Evolutionary conservation across 75 land plant species (phyloP), one percentile per base, ranked within the genome.

Genomic region (Larix kaempferi): DNA sequence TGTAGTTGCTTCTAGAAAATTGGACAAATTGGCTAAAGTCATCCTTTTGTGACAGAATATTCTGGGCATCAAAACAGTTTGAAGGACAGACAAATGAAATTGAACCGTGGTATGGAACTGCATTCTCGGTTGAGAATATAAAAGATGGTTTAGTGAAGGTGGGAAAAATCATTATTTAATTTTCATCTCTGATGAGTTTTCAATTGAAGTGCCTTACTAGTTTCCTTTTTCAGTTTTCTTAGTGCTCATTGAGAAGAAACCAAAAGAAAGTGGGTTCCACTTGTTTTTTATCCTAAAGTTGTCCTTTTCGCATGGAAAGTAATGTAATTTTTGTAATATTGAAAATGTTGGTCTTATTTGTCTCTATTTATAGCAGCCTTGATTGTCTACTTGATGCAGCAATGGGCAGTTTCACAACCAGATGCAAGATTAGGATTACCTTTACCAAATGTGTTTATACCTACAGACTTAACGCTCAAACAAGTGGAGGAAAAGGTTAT

Each of bases 31-130:
- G 13, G 19, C 3, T 19, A 6, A 77, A 44, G 8, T 66, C 26
- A 55, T 29, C 37, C 10, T 76, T 13, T 16, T 79, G 39, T 33
- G 74, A 69, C 86, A 96, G 95, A 77, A 88, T 94, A n/a, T 89
- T 97, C 73, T 97, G 94, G 95, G 87, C 90, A 41, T 97, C 99
- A 29, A 97, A 91, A 76, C 82, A 84, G 25, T 94, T 94, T 89
- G 95, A 92, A 80, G 95, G 92, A 2, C 66, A 59, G 54, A 88
- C 92, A 35, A 78, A 82, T 75, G 79, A 78, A 76, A 80, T 77
- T 49, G 99, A 97, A 79, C 98, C 98, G 26, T 97, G 99, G 99
- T 97, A 97, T 82, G 91, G 91, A 78, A 97, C 99, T 82, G 60
- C 81, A 44, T 97, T 87, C 76, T 80, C 89, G 57, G 72, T 91